Conservation (phyloP, 495 filamentous ascomycete genomes). For the Corynascus novoguineensis region DNA sequence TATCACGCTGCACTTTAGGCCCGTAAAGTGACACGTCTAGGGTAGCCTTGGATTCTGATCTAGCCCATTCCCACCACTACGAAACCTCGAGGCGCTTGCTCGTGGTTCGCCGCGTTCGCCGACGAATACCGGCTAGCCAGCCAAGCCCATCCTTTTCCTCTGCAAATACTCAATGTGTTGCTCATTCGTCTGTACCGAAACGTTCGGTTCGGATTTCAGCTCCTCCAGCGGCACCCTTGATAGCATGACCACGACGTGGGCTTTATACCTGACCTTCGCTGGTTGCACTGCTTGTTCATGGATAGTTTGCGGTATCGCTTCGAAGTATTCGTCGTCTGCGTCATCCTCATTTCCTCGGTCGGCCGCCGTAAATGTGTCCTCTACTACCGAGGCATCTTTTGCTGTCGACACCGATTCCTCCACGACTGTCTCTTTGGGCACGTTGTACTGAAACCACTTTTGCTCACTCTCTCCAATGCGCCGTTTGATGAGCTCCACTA, state of each 20-base stretch:
- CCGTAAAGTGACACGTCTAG: not conserved
- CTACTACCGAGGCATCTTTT: constrained; percentile 29
- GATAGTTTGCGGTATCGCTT: constrained; percentile 46
- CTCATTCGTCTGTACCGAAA: constrained; percentile 37
- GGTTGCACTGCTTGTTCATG: constrained; percentile 39
- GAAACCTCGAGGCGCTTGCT: not conserved
- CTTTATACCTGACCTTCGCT: constrained; percentile 23
- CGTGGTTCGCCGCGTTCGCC: not conserved
- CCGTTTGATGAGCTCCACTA: constrained; percentile 60
- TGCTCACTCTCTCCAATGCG: constrained; percentile 47
- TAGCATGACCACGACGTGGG: constrained; percentile 56
- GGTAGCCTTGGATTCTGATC: not conserved
- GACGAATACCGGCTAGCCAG: not conserved
- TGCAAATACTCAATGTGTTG: constrained; percentile 23
- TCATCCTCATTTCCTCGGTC: constrained; percentile 25
- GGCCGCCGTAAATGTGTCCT: constrained; percentile 33
- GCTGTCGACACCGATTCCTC: constrained; percentile 21
- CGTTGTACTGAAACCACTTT: constrained; percentile 59
- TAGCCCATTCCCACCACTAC: not conserved
- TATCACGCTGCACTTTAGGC: not conserved
- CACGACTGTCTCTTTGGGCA: constrained; percentile 35
- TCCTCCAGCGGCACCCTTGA: constrained; percentile 49
- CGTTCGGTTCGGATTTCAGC: constrained; percentile 30
- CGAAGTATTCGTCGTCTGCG: constrained; percentile 48
- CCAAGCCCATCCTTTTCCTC: constrained; percentile 20